These are phyloP conservation scores for Blastobotrys petasosporus DNA, from an alignment of 1,139 yeast genomes.

Conservation along the genomic window DNA sequence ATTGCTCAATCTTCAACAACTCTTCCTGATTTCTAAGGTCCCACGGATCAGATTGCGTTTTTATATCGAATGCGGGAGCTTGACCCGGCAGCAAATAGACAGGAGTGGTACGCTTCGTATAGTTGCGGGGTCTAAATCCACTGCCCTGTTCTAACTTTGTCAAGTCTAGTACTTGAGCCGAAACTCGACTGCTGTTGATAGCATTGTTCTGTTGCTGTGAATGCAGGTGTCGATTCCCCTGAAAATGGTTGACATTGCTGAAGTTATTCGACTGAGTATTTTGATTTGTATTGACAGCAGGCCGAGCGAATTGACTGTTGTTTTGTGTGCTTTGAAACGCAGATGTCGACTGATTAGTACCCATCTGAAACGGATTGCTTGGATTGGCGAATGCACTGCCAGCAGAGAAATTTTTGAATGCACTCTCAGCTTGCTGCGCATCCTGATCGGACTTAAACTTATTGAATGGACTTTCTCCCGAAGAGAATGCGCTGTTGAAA, in stretches of 20 bases:
- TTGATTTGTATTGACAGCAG: neutral
- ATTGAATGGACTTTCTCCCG: too few relatives aligned
- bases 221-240: neutral
- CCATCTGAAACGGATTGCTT: neutral
- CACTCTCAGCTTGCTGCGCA: neutral
- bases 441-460: too few relatives aligned
- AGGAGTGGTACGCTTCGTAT: slow-evolving; percentile 10
- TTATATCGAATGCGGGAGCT: slow-evolving; percentile 6
- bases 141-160: neutral
- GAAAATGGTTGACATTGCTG: slow-evolving; percentile 2
- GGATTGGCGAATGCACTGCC: neutral
- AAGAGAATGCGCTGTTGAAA: too few relatives aligned
- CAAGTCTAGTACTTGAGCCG: neutral
- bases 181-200: neutral
- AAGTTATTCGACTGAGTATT: slow-evolving; percentile 1
- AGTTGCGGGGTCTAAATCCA: slow-evolving; percentile 10
- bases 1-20: slow-evolving; percentile 41
- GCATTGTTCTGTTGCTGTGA: neutral
- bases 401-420: neutral
- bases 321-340: neutral
- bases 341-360: neutral
- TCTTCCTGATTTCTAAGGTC: slow-evolving; percentile 49
- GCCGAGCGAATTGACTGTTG: neutral
- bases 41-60: slow-evolving; percentile 37
- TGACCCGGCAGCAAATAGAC: slow-evolving; percentile 11